Percentiles rank a stretch among this genome's conserved stretches.
phyloP scores from a whole-genome alignment of 1,284 basidiomycete species.

The Mycena citricolor region DNA sequence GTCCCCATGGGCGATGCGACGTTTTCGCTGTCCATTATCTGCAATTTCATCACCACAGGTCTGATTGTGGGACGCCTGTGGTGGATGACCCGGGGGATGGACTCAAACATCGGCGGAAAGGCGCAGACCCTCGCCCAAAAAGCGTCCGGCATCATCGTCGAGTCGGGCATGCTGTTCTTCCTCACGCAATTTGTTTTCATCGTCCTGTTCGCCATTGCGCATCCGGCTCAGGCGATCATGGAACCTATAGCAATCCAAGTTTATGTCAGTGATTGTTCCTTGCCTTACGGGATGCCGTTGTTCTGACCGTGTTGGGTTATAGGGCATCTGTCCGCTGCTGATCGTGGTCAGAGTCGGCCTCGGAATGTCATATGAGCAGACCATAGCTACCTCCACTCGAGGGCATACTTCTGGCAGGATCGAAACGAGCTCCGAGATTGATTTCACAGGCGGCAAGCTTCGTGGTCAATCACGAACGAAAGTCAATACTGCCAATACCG shows the following conservation, averaged over 20 bases:
- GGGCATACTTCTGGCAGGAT: too few relatives aligned
- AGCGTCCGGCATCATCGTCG: slow-evolving; percentile 38
- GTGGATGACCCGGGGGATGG: slow-evolving; percentile 26
- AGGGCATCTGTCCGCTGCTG: slow-evolving; percentile 13
- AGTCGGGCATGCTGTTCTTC: slow-evolving; percentile 43
- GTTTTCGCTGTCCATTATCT: slow-evolving; percentile 37
- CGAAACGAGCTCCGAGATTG: too few relatives aligned
- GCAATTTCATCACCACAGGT: slow-evolving; percentile 38
- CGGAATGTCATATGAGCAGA: slow-evolving; percentile 7
- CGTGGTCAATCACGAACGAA: too few relatives aligned
- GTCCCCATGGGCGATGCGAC: slow-evolving; percentile 34
- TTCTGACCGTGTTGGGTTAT: background rate
- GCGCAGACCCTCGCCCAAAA: slow-evolving; percentile 12
- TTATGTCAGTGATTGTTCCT: slow-evolving; percentile 31
- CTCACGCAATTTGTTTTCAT: slow-evolving; percentile 40
- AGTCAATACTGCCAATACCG: too few relatives aligned
- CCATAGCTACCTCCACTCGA: background rate
- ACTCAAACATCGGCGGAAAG: slow-evolving; percentile 5
- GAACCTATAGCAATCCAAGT: slow-evolving; percentile 40
- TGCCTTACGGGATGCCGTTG: too few relatives aligned
- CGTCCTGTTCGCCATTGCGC: slow-evolving; percentile 34
- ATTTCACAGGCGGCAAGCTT: too few relatives aligned
- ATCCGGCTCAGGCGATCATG: slow-evolving; percentile 36
- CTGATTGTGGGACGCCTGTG: slow-evolving; percentile 42
- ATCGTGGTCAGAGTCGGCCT: slow-evolving; percentile 13